Evolutionary conservation across 1,284 basidiomycete genomes (phyloP), one percentile per base, ranked within the genome.

Genomic region (Ganoderma resinaceum): DNA sequence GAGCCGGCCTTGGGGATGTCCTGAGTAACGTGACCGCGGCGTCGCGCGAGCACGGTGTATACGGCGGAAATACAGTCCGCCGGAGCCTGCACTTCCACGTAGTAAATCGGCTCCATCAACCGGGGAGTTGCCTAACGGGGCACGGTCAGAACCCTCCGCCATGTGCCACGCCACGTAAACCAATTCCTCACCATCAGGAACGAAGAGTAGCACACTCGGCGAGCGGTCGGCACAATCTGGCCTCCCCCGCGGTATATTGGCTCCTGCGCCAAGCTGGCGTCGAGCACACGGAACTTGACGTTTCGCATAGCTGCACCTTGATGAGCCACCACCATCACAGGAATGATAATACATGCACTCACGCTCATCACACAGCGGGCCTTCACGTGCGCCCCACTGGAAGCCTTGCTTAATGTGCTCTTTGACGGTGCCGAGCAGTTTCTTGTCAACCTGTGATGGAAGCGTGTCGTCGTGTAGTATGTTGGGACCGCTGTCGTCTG

Each of bases 391-490:
- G 66, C 95, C 98, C 98, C 98, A 99, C 79, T 98, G 98, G 91
- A 99, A 99, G 40, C 98, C 98, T 82, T 99, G 98, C 82, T 96
- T 97, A 78, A 99, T 93, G 74, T 95, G 93, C 76, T 99, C 97
- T 80, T 93, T 96, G 63, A 99, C 95, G 18, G 92, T 91, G 43
- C 89, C 90, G 66, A 99, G 82, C 69, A 96, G 77, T 80, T 96
- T 98, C 82, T 98, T 98, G 83, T 99, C 97, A 60, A 97, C 65
- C 83, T 98, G 95, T 20, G 93, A 95, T 4, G 98, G 97, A 59
- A 99, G 82, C 1, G 98, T 99, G 78, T 99, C 98, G 80, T 99
- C 97, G 74, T 99, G 84, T 61, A 99, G 82, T 66, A 98, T 89
- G 80, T 99, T 99, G 2, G 98, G 90, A 0, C 96, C 96, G 73